Evolutionary conservation across 345 rosid species (phyloP).

Genomic region (Salix udensis): DNA sequence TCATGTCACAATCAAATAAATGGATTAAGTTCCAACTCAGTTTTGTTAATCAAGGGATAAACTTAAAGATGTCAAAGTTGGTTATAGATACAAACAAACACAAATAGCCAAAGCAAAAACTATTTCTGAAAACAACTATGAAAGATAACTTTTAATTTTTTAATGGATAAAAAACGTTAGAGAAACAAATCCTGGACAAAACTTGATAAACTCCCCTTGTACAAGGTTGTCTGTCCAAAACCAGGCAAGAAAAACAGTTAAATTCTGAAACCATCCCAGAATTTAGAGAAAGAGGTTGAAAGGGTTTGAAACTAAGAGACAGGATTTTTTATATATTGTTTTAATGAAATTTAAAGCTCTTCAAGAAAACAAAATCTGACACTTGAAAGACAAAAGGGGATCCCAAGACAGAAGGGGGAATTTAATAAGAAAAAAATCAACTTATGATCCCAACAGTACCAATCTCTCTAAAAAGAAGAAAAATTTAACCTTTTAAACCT

Average conservation of each 20-base stretch:
- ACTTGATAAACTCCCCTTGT: conserved; percentile 6
- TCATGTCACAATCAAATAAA: conserved; percentile 4
- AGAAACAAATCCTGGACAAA: conserved; percentile 1
- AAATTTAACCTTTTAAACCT: conserved; percentile 18
- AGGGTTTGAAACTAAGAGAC: background rate
- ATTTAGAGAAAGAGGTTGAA: background rate
- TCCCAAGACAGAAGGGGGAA: conserved; percentile 15
- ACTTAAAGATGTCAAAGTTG: conserved; percentile 4
- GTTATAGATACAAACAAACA: conserved; percentile 20
- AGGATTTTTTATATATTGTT: background rate
- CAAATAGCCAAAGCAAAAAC: conserved; percentile 27
- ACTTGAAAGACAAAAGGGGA: conserved; percentile 22
- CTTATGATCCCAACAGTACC: conserved; percentile 3
- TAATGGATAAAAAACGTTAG: background rate
- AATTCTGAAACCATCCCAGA: background rate
- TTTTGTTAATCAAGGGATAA: conserved; percentile 2
- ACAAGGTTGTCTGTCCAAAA: conserved; percentile 15
- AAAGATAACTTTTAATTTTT: background rate
- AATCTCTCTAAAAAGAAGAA: background rate
- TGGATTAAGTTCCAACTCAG: background rate
- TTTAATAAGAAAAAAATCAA: conserved; percentile 26
- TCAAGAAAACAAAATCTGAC: conserved; percentile 27
- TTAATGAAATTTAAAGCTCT: conserved; percentile 7
- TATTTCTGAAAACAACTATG: conserved; percentile 1
- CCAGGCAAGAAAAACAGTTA: background rate